A percentile compares a stretch with the other conserved stretches of the same genome.
Evolutionary conservation across 306 rosid genomes (phyloP).

Genomic region (Dalbergia cochinchinensis): DNA sequence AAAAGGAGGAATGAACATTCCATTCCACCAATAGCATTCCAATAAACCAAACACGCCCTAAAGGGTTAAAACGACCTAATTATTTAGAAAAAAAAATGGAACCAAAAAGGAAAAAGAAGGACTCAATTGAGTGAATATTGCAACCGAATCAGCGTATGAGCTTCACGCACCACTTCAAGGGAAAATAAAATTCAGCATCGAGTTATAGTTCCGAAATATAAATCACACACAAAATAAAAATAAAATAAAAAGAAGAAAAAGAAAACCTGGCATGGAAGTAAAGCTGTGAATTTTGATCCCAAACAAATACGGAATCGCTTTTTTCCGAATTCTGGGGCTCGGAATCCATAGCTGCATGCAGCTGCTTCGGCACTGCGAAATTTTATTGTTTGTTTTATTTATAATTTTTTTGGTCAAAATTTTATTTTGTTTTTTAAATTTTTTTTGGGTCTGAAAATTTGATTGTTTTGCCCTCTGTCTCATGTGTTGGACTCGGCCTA

Average conservation of each 20-base stretch:
- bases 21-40: no score
- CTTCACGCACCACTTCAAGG: neutral
- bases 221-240: constrained; percentile 10
- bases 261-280: constrained; percentile 83
- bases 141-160: neutral
- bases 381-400: neutral
- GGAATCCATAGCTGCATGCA: constrained; percentile 43
- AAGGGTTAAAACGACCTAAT: neutral
- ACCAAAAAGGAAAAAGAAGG: neutral
- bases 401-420: neutral
- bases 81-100: neutral
- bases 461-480: no score
- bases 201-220: neutral
- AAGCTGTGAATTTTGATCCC: constrained; percentile 82
- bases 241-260: neutral
- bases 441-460: no score
- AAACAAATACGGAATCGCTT: constrained; percentile 64
- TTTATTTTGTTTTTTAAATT: no score
- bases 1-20: no score
- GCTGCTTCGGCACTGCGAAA: neutral
- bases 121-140: neutral
- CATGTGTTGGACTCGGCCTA: neutral
- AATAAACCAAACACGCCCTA: neutral
- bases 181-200: no score
- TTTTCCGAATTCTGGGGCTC: constrained; percentile 46